Evolutionary conservation across 352 stramenopile genomes (phyloP).

Genomic region (Phytophthora boehmeriae): DNA sequence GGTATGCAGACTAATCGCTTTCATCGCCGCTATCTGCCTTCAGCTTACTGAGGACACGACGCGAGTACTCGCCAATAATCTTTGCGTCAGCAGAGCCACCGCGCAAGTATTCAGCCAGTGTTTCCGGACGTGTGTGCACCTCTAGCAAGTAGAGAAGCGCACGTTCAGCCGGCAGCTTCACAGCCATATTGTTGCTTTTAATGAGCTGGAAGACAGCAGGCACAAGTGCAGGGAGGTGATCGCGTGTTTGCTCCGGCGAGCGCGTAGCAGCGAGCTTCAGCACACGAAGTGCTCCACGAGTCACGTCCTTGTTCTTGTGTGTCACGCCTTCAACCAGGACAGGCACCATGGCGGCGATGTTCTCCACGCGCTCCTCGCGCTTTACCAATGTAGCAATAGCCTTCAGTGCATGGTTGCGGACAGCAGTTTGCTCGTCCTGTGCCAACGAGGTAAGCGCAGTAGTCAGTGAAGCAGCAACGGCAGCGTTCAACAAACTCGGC

Average conservation of each 20-base stretch:
- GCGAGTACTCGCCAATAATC: constrained; percentile 87
- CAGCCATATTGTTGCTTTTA: constrained; percentile 89
- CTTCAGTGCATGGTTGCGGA: constrained; percentile 59
- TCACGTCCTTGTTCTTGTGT: constrained; percentile 85
- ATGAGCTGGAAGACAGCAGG: constrained; percentile 83
- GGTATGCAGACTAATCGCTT: constrained; percentile 52
- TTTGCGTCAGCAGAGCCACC: constrained; percentile 69
- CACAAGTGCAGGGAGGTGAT: constrained; percentile 66
- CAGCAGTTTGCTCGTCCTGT: constrained; percentile 68
- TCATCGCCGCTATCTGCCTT: constrained; percentile 86
- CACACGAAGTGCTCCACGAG: constrained; percentile 71
- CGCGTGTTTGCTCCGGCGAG: constrained; percentile 57
- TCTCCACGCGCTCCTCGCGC: constrained; percentile 35
- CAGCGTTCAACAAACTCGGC: constrained; percentile 36
- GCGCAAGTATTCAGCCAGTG: constrained; percentile 74
- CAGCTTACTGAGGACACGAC: constrained; percentile 87
- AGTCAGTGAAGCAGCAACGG: constrained; percentile 31
- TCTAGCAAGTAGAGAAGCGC: constrained; percentile 89
- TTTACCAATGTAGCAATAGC: constrained; percentile 69
- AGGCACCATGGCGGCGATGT: constrained; percentile 46
- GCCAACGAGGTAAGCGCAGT: constrained; percentile 49
- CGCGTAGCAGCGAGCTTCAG: constrained; percentile 78
- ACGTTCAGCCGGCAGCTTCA: constrained; percentile 88
- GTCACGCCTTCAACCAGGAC: constrained; percentile 67
- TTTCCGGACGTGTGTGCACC: constrained; percentile 81